These are phyloP conservation scores for Chlorella sp. DNA, from an alignment of 139 green algal genomes.

Conservation along the genomic window DNA sequence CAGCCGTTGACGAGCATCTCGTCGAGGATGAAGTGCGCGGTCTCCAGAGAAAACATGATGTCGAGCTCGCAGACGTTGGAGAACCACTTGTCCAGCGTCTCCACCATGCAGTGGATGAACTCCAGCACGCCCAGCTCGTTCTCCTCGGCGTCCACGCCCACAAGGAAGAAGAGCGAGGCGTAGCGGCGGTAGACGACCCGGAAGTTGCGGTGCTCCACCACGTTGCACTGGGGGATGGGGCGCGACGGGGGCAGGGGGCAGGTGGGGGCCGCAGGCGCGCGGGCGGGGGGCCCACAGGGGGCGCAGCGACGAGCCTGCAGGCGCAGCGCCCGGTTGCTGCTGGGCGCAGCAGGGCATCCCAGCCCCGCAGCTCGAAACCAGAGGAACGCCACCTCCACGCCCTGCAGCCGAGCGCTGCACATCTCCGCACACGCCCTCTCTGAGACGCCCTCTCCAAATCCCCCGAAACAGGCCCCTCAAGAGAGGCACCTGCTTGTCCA, in stretches of 20 bases:
- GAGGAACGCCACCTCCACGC: no score
- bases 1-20: conserved; percentile 92
- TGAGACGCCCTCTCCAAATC: no score
- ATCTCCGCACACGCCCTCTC: no score
- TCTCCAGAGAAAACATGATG: conserved; percentile 98
- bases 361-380: no score
- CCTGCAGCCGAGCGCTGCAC: no score
- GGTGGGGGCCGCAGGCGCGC: no score
- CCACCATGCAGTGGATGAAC: conserved; percentile 94
- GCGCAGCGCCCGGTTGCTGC: no score
- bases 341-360: no score
- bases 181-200: conserved; percentile 97
- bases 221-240: conserved; percentile 82
- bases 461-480: no score
- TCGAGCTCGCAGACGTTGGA: conserved; percentile 92
- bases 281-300: neutral
- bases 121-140: conserved; percentile 97
- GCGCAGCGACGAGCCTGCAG: no score
- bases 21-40: conserved; percentile 94
- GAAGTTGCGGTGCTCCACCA: conserved; percentile 92
- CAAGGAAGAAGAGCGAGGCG: conserved; percentile 97
- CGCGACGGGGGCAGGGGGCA: no score
- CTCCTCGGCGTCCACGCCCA: conserved; percentile 95
- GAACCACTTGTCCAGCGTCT: conserved; percentile 85
- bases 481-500: conserved; percentile 89